Evolutionary conservation across 2,329 filamentous ascomycete species (phyloP), one percentile per base, ranked within the genome.

Genomic region (Pleurostoma richardsiae): DNA sequence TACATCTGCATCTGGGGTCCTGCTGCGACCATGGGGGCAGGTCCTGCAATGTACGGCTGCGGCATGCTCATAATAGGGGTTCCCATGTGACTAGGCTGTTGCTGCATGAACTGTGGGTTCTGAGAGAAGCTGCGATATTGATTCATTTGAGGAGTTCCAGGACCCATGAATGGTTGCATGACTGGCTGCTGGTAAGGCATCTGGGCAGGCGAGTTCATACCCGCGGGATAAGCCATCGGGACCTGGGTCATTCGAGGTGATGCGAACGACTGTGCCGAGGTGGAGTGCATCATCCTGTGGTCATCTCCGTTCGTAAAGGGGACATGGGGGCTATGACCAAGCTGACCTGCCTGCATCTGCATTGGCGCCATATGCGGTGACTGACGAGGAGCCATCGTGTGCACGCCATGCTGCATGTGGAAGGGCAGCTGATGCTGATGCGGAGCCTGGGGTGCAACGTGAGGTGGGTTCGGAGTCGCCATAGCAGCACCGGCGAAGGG

Each of bases 41-140:
- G 85, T 38, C 83, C 80, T 30, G 76, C 73, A 69, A 94, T 86
- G 59, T 86, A 95, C 72, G 86, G 69, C 66, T 84, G 59, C 53
- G 88, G 88, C 56, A 90, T 85, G 86, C 96, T 95, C 81, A 96
- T 95, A 81, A 96, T 89, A 0, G 83, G 84, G 4, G 74, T 79
- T 8, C 79, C 82, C 83, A 94, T 91, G 45, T 80, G 80, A 26
- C 80, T 79, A 40, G 79, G 78, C 56, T 88, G 87, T 44, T 82
- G 82, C 33, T 79, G 80, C 59, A 87, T 81, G 58, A 88, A 92
- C 56, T 90, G 86, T 29, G 80, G 75, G 40, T 76, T 86, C 56
- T 85, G 85, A 36, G 85, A 87, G 54, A 85, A 85, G 54, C 81
- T 88, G 47, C 89, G 79, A 60, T 73, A 85, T 52, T 84, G 82